phyloP scores from a whole-genome alignment of 2,329 filamentous ascomycete genomes.

The Neonectria punicea region DNA sequence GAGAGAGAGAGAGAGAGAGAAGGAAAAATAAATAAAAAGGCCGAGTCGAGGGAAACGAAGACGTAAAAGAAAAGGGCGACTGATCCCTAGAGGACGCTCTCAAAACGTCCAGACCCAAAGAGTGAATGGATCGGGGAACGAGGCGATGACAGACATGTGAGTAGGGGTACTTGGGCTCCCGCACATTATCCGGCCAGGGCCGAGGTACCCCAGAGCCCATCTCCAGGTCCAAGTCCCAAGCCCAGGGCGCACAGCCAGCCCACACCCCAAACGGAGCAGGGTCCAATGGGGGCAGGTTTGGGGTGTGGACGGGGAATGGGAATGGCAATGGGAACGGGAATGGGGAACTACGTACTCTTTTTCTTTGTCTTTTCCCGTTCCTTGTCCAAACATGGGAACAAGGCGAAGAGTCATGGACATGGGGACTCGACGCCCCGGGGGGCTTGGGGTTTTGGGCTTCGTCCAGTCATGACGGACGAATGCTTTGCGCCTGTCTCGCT shows the following conservation, averaged over 20 bases:
- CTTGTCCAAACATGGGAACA: background rate
- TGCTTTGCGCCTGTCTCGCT: conserved; percentile 1
- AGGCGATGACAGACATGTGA: conserved; percentile 39
- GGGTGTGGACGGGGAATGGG: conserved; percentile 18
- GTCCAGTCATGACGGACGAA: conserved; percentile 8
- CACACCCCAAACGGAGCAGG: conserved; percentile 31
- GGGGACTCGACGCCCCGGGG: conserved; percentile 7
- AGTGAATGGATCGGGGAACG: conserved; percentile 11
- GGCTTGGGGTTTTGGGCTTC: background rate
- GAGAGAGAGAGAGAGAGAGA: background rate
- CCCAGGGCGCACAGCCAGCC: conserved; percentile 31
- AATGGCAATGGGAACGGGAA: conserved; percentile 17
- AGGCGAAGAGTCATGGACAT: conserved; percentile 12
- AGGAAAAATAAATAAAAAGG: conserved; percentile 28
- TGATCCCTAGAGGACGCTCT: conserved; percentile 6
- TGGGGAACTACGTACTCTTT: conserved; percentile 17
- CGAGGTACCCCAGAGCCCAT: conserved; percentile 35
- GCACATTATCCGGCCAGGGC: conserved; percentile 24
- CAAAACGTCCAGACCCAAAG: conserved; percentile 12
- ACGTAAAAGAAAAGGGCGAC: conserved; percentile 18
- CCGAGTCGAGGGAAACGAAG: conserved; percentile 17
- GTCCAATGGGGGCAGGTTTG: conserved; percentile 34
- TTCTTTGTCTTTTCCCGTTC: background rate
- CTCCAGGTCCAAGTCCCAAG: conserved; percentile 36
- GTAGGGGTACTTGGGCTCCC: conserved; percentile 34